These are phyloP conservation scores for Crepidotus variabilis DNA, from an alignment of 768 basidiomycete genomes.

Conservation along the genomic window DNA sequence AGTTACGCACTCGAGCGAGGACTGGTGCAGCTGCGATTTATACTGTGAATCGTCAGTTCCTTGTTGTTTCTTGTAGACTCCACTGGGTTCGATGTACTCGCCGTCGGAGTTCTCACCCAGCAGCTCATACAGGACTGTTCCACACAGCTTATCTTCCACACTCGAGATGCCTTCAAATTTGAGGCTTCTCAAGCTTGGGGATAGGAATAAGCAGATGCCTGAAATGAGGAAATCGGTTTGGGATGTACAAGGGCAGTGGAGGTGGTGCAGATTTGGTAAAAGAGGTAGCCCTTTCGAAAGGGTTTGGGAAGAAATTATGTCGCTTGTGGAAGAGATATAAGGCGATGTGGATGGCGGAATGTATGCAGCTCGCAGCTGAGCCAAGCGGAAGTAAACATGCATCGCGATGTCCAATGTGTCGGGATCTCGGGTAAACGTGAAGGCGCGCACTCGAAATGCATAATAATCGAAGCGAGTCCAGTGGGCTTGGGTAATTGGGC, in stretches of 20 bases:
- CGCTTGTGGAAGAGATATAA: not conserved
- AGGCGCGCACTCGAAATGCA: conserved; percentile 24
- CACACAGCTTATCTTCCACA: conserved; percentile 29
- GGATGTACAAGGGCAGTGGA: conserved; percentile 24
- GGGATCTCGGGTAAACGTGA: conserved; percentile 25
- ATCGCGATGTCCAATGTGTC: conserved; percentile 27
- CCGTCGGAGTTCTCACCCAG: conserved; percentile 21
- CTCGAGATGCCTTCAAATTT: conserved; percentile 24
- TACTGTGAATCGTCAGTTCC: not conserved
- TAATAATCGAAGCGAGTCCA: conserved; percentile 31
- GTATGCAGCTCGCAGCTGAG: conserved; percentile 19
- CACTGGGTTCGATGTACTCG: conserved; percentile 7
- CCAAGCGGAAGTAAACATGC: conserved; percentile 31
- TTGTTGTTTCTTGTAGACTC: not conserved
- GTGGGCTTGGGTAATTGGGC: conserved; percentile 17
- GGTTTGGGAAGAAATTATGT: not conserved
- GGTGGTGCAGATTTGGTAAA: conserved; percentile 23
- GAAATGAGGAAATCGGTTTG: conserved; percentile 28
- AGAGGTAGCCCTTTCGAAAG: conserved; percentile 12
- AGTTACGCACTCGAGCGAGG: conserved; percentile 6
- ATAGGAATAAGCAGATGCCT: conserved; percentile 30
- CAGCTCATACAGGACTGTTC: conserved; percentile 26
- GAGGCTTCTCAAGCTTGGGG: conserved; percentile 23
- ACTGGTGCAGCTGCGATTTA: not conserved
- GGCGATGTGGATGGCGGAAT: not conserved